These are phyloP conservation scores for Xylariaceae sp. DNA, from an alignment of 2,329 filamentous ascomycete species.

Conservation along the genomic window DNA sequence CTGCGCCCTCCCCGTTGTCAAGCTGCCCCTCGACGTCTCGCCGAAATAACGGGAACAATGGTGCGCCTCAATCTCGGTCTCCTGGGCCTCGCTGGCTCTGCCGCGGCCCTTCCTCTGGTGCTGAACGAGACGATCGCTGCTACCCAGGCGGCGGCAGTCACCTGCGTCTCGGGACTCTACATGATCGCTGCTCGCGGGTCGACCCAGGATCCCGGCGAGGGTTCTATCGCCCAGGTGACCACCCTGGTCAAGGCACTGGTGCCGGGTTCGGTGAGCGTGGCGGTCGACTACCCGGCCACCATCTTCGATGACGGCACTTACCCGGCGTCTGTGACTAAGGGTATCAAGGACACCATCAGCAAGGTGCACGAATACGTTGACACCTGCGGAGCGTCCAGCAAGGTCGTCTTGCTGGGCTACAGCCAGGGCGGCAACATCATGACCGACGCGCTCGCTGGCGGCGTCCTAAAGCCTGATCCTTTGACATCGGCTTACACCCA, in stretches of 20 bases:
- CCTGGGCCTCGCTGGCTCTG: slow-evolving; percentile 9
- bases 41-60: slow-evolving; percentile 7
- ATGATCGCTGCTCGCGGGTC: slow-evolving; percentile 17
- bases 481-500: slow-evolving; percentile 2
- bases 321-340: slow-evolving; percentile 10
- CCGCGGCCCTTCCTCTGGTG: slow-evolving; percentile 7
- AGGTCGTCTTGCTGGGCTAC: slow-evolving; percentile 11
- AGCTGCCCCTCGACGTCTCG: background rate
- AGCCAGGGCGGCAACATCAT: slow-evolving; percentile 18
- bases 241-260: slow-evolving; percentile 7
- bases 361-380: slow-evolving; percentile 10
- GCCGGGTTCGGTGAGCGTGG: slow-evolving; percentile 9
- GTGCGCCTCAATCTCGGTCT: background rate
- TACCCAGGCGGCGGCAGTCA: background rate
- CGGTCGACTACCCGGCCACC: slow-evolving; percentile 15
- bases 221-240: slow-evolving; percentile 7
- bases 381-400: slow-evolving; percentile 12
- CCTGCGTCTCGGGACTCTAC: slow-evolving; percentile 15
- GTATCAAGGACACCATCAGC: slow-evolving; percentile 9
- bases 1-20: background rate
- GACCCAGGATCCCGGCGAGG: slow-evolving; percentile 11
- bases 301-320: slow-evolving; percentile 13
- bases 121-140: background rate
- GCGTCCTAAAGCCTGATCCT: slow-evolving; percentile 13
- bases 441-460: slow-evolving; percentile 14